These are phyloP conservation scores for Lichina pygmaea DNA, from an alignment of 495 filamentous ascomycete genomes.

Conservation along the genomic window DNA sequence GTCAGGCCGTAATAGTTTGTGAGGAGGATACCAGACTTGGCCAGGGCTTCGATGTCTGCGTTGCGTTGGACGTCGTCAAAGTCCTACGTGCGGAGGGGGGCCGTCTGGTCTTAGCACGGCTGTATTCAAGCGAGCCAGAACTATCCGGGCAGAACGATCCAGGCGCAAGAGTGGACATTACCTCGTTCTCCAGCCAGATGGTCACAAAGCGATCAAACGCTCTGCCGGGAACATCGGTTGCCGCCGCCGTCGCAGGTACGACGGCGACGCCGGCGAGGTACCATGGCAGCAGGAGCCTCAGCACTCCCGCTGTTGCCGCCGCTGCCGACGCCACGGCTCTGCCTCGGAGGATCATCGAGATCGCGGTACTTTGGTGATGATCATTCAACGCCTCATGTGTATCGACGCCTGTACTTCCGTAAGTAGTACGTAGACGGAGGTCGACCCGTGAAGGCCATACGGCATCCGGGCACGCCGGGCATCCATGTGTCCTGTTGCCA, in stretches of 20 bases:
- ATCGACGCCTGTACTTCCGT: no score
- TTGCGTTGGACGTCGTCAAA: slow-evolving; percentile 11
- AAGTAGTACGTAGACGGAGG: no score
- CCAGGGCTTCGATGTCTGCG: slow-evolving; percentile 25
- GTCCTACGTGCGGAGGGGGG: slow-evolving; percentile 11
- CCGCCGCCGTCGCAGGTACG: background rate
- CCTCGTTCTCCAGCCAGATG: slow-evolving; percentile 49
- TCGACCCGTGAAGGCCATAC: no score
- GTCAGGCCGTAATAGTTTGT: slow-evolving; percentile 36
- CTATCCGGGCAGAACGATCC: background rate
- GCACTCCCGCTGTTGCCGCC: no score
- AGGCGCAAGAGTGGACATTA: background rate
- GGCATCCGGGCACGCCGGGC: no score
- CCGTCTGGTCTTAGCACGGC: background rate
- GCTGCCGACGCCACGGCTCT: no score
- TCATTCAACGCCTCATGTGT: no score
- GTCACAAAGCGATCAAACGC: slow-evolving; percentile 38
- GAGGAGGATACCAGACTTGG: slow-evolving; percentile 32
- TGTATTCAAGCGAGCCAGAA: background rate
- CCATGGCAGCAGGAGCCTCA: background rate
- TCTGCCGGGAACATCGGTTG: slow-evolving; percentile 26
- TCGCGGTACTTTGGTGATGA: no score
- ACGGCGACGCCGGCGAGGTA: background rate
- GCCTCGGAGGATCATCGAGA: no score
- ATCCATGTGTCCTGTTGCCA: no score